Evolutionary conservation across 345 rosid genomes (phyloP).

Genomic region (Melaleuca quinquenervia): DNA sequence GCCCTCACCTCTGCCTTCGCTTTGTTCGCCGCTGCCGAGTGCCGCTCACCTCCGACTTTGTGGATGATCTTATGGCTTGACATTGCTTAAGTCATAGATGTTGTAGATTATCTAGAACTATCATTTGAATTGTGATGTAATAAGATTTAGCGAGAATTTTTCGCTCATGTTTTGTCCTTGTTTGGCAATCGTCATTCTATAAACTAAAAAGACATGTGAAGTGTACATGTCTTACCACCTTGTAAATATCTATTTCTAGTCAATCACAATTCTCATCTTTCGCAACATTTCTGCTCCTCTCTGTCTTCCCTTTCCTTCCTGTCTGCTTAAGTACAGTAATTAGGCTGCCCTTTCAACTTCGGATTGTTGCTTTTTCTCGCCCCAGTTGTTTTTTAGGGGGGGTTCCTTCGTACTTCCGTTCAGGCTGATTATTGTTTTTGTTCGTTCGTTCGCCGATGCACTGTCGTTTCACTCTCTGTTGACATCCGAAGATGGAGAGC

Average conservation of each 20-base stretch:
- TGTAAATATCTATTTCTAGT: neutral
- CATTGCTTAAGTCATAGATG: conserved; percentile 12
- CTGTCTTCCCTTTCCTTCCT: neutral
- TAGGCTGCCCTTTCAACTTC: neutral
- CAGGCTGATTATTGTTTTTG: neutral
- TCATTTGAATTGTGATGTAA: conserved; percentile 16
- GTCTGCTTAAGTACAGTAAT: neutral
- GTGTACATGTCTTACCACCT: neutral
- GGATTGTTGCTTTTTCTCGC: neutral
- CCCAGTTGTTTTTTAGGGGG: neutral
- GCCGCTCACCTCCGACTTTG: too few species aligned
- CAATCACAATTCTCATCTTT: neutral
- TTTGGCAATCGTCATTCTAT: neutral
- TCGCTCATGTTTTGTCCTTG: conserved; percentile 14
- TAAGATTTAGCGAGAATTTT: conserved; percentile 29
- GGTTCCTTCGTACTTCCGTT: neutral
- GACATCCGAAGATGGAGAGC: too few species aligned
- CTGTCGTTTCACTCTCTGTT: neutral
- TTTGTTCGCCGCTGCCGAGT: too few species aligned
- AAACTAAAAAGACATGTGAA: neutral
- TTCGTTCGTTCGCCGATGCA: neutral
- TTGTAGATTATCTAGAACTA: conserved; percentile 17
- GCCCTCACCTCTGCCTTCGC: too few species aligned
- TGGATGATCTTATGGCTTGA: conserved; percentile 27
- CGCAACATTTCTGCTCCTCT: neutral